Evolutionary conservation across 495 filamentous ascomycete species (phyloP), one percentile per base, ranked within the genome.

Genomic region (Penicillium paradoxum): DNA sequence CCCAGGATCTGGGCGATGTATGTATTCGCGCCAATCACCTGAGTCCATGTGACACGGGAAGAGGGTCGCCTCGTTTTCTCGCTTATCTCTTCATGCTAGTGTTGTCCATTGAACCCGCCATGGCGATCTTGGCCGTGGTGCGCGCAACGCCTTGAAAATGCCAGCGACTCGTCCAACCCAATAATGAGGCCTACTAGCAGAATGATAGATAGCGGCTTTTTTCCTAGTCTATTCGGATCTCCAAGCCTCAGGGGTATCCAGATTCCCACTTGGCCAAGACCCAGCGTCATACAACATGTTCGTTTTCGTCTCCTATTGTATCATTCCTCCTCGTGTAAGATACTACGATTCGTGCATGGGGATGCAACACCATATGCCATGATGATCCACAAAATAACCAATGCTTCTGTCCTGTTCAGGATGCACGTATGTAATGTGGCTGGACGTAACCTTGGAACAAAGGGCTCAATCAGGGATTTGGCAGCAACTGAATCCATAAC

Each of bases 141-240:
- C 24, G 24, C 24, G 29, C 33, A 17, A 14, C 18, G 13, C 25
- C 14, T 24, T 33, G n/a, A 14, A 14, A 14, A 30, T 42, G 49
- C 25, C 51, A 49, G 57, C 36, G 51, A 47, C 41, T 42, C 41
- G 51, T 51, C 56, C 19, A 38, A 24, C 36, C 61, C 55, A 64
- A 62, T 56, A 39, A 59, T 37, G 27, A 38, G 54, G 22, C 34
- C 33, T 43, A 36, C 49, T 49, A 21, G 18, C 34, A 29, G 25
- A 18, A 43, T 36, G 25, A 43, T 50, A 45, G 39, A 29, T 51
- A 49, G 37, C 34, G 38, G 21, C 38, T 32, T 51, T 33, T 27
- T 45, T 45, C 51, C 49, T 34, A 17, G 45, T 37, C 44, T 27
- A 49, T 19, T 25, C 15, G 32, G 17, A 33, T 29, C 38, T 17